Evolutionary conservation across 768 basidiomycete genomes (phyloP).

Genomic region (Boletus rufocinnamomeus): DNA sequence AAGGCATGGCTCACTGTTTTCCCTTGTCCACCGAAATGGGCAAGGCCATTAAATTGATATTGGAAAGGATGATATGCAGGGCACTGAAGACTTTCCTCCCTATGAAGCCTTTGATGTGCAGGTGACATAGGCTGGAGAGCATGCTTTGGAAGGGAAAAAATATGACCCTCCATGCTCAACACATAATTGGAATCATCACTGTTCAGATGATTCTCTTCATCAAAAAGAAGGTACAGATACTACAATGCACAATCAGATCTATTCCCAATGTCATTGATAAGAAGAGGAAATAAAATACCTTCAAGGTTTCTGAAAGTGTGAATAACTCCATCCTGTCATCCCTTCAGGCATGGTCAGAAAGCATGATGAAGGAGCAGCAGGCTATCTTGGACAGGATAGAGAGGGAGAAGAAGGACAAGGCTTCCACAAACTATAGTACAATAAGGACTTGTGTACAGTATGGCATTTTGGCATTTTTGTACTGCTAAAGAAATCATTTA

Average conservation of each 20-base stretch:
- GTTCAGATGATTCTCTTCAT: slow-evolving; percentile 77
- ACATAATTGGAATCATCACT: slow-evolving; percentile 83
- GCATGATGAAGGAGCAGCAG: slow-evolving; percentile 40
- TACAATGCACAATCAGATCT: slow-evolving; percentile 32
- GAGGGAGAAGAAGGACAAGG: slow-evolving; percentile 35
- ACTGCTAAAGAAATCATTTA: too few species aligned
- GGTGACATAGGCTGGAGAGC: slow-evolving; percentile 59
- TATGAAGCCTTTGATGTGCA: slow-evolving; percentile 59
- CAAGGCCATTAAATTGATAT: too few species aligned
- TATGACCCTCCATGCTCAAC: slow-evolving; percentile 95
- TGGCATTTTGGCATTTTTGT: too few species aligned
- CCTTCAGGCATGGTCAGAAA: slow-evolving; percentile 41
- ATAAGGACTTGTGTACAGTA: too few species aligned
- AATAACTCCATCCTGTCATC: slow-evolving; percentile 99
- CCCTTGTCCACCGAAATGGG: too few species aligned
- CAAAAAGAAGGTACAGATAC: slow-evolving; percentile 94
- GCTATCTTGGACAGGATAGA: slow-evolving; percentile 53
- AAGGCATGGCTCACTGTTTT: too few species aligned
- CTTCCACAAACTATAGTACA: too few species aligned
- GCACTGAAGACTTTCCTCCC: slow-evolving; percentile 70
- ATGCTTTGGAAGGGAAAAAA: slow-evolving; percentile 62
- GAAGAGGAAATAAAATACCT: slow-evolving; percentile 48
- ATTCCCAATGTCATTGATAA: neutral
- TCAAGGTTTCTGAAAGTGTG: slow-evolving; percentile 86
- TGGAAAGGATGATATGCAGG: slow-evolving; percentile 59